Evolutionary conservation across 495 filamentous ascomycete species (phyloP), one percentile per base, ranked within the genome.

Genomic region (Cudoniella acicularis): DNA sequence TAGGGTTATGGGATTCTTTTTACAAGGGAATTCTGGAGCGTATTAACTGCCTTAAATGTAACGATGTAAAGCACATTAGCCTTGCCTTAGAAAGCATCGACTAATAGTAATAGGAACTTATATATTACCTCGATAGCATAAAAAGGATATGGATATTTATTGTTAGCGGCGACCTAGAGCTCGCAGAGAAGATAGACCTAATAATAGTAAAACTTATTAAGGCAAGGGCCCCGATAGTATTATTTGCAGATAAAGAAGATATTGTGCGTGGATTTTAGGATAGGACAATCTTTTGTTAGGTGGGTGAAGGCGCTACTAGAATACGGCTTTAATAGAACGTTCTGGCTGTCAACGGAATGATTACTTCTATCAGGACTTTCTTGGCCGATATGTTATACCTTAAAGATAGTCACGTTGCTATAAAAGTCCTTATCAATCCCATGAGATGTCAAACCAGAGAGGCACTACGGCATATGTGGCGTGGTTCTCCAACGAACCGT

Each of bases 41-140:
- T 25, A 27, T 48, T 41, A 58, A 58, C 16, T 51, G 41, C 41
- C 54, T 58, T 36, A 58, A 36, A 51, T 58, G 47, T 26, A 24
- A 58, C n/a, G 23, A 57, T 22, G 54, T 57, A n/a, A 57, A 49
- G 42, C 43, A 49, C 24, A 22, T 26, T 57, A 22, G 11, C 45
- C 54, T 57, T 57, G 25, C 4, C 43, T 26, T n/a, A 48, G 16
- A 48, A 25, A 36, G 25, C 47, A 43, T 26, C 20, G 25, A 51
- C 47, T 26, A 10, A 48, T 22, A 3, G 25, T 51, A 24, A n/a
- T 25, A 58, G 56, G 47, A 58, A 58, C 56, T 58, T 16, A 58
- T 58, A 58, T 21, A 43, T n/a, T 58, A 58, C 25, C 25, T 58
- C 18, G 26, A 58, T n/a, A n/a, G n/a, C n/a, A n/a, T n/a, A n/a